Base-by-base conservation (phyloP, 2,329 filamentous ascomycete species). In the Fusarium sp. region DNA sequence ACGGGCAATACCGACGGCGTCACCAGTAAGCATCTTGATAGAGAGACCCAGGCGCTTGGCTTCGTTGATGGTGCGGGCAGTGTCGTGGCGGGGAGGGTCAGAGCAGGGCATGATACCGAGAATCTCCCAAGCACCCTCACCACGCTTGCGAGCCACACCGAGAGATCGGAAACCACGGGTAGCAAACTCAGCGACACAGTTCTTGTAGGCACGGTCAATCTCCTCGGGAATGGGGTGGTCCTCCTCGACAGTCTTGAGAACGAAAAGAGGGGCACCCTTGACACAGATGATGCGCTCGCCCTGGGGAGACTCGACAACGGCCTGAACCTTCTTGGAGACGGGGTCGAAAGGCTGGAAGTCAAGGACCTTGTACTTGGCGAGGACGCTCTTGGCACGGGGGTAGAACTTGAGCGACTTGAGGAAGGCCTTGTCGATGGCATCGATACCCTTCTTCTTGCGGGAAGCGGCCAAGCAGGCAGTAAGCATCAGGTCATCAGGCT, bases 21-120 rank as follows among this genome's bases (percentile, higher is more conserved):
- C 95, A 89, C 95, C 95, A 85, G 95, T 97, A 86, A 97, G 90
- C 94, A 97, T 97, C 90, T 97, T 97, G 86, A 97, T 95, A 77
- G 93, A 95, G 72, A 97, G 88, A 88, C 95, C 95, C 68, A 97
- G 91, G 74, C 88, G 89, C 89, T 97, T 96, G 81, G 95, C 95
- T 85, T 97, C 95, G 83, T 94, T 93, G 86, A 97, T 94, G 72
- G 95, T 97, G 83, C 94, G 94, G 80, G 92, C 94, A 78, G 95
- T 97, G 81, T 97, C 95, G 87, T 97, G 92, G 81, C 95, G 94
- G 78, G 95, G 95, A 79, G 95, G 95, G 83, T 97, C 95, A 79
- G 92, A 94, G 89, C 95, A 97, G 81, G 95, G 95, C 94, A 97
- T 96, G 80, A 98, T 97, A 80, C 95, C 95, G 78, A 98, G 92